phyloP scores from a whole-genome alignment of 2,329 filamentous ascomycete species.

The Monosporascus sp. region DNA sequence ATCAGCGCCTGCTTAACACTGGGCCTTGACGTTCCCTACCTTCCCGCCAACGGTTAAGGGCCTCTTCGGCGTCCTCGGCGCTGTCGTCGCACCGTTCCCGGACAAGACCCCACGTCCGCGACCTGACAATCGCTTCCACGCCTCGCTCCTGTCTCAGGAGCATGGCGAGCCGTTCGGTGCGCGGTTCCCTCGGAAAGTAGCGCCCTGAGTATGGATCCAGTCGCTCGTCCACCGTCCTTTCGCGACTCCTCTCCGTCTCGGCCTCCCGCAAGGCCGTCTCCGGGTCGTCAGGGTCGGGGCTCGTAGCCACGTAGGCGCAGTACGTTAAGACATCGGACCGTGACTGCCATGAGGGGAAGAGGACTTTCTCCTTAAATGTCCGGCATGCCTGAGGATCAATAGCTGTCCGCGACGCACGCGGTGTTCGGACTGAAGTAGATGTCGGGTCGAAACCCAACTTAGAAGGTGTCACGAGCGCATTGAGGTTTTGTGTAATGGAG shows the following conservation, averaged over 20 bases:
- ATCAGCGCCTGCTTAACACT: neutral
- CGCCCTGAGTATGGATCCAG: conserved; percentile 86
- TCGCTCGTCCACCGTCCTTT: conserved; percentile 77
- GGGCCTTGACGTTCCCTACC: conserved; percentile 8
- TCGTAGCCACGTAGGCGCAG: conserved; percentile 81
- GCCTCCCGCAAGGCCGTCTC: conserved; percentile 63
- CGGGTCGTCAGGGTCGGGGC: conserved; percentile 81
- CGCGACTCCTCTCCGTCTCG: conserved; percentile 64
- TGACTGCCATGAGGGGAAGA: conserved; percentile 86
- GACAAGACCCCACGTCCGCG: conserved; percentile 75
- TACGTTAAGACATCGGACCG: conserved; percentile 82
- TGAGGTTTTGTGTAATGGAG: conserved; percentile 87
- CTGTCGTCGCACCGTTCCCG: conserved; percentile 65
- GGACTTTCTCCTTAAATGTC: conserved; percentile 66
- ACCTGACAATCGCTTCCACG: conserved; percentile 73
- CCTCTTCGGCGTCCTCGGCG: conserved; percentile 52
- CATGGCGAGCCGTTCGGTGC: conserved; percentile 72
- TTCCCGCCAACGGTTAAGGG: conserved; percentile 24
- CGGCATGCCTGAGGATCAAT: conserved; percentile 61
- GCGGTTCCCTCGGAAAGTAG: conserved; percentile 72
- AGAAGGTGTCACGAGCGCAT: conserved; percentile 76
- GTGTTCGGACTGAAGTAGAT: conserved; percentile 62
- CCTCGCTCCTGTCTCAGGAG: conserved; percentile 69
- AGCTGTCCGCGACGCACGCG: conserved; percentile 42
- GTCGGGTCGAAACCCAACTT: conserved; percentile 69